Percentiles rank a stretch among this genome's conserved stretches.
Conservation (phyloP, 2,329 filamentous ascomycete genomes). For the Beauveria sp. region DNA sequence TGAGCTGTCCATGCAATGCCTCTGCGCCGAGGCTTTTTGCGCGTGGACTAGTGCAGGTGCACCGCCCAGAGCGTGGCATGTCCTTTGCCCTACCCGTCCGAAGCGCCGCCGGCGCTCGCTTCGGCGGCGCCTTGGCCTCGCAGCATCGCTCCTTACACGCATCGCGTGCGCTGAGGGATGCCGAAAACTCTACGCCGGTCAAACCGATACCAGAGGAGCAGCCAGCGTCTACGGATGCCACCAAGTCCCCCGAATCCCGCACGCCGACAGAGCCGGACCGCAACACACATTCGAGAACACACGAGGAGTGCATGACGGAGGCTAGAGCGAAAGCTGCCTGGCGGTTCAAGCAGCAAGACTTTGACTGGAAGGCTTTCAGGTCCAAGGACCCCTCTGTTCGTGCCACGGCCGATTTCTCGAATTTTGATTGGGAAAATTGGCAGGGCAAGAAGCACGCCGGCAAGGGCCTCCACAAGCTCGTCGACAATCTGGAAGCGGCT, state of each 20-base stretch:
- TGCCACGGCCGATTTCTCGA: not conserved
- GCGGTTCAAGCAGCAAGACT: conserved; percentile 5
- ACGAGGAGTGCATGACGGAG: not conserved
- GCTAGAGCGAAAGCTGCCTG: not conserved
- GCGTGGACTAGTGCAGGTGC: conserved; percentile 35
- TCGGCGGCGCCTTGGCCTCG: not conserved
- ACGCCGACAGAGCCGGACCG: not conserved
- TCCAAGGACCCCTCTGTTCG: not conserved
- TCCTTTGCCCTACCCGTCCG: not conserved
- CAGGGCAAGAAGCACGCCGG: conserved; percentile 1
- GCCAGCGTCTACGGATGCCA: not conserved
- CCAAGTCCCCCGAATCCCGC: not conserved
- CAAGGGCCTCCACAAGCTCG: not conserved
- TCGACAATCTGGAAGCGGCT: conserved; percentile 4
- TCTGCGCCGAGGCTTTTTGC: conserved; percentile 41
- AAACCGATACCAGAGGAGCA: not conserved
- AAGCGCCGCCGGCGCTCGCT: not conserved
- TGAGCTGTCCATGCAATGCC: conserved; percentile 42
- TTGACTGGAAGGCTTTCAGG: conserved; percentile 9
- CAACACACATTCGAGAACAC: not conserved
- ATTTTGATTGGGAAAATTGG: conserved; percentile 6
- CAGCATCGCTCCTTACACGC: not conserved
- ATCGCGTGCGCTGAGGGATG: not conserved
- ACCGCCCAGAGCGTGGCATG: conserved; percentile 21
- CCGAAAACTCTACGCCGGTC: not conserved